phyloP scores from a whole-genome alignment of 305 asterid genomes.

The Solanum hybrid region DNA sequence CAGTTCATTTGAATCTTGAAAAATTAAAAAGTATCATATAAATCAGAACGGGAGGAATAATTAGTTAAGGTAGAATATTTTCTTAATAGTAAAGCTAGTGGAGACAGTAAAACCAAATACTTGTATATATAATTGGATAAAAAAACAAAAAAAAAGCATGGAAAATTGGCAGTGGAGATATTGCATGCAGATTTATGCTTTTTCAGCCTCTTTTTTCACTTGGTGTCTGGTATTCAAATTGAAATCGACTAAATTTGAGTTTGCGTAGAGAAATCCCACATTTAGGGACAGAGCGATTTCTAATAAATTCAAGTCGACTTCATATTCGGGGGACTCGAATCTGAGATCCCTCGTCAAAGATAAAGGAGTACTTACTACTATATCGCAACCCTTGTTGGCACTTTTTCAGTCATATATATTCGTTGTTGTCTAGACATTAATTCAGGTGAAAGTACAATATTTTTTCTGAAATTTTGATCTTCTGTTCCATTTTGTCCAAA shows the following conservation, averaged over 20 bases:
- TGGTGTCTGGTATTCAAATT: too few species aligned
- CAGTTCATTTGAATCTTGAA: neutral
- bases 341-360: too few species aligned
- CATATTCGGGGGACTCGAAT: too few species aligned
- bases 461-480: neutral
- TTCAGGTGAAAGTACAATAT: neutral
- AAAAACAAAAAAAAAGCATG: neutral
- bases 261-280: too few species aligned
- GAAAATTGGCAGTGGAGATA: slow-evolving; percentile 2
- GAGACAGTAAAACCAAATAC: neutral
- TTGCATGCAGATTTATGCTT: neutral
- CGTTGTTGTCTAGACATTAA: neutral
- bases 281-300: too few species aligned
- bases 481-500: neutral
- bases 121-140: neutral
- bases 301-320: too few species aligned
- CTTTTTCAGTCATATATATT: neutral
- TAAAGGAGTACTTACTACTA: too few species aligned
- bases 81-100: neutral
- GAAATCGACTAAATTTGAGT: too few species aligned
- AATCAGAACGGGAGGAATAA: neutral
- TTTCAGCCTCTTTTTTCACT: neutral
- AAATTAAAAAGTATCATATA: neutral
- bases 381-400: neutral
- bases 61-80: neutral